Evolutionary conservation across 1,284 basidiomycete genomes (phyloP).

Genomic region (Boletus coffeatus): DNA sequence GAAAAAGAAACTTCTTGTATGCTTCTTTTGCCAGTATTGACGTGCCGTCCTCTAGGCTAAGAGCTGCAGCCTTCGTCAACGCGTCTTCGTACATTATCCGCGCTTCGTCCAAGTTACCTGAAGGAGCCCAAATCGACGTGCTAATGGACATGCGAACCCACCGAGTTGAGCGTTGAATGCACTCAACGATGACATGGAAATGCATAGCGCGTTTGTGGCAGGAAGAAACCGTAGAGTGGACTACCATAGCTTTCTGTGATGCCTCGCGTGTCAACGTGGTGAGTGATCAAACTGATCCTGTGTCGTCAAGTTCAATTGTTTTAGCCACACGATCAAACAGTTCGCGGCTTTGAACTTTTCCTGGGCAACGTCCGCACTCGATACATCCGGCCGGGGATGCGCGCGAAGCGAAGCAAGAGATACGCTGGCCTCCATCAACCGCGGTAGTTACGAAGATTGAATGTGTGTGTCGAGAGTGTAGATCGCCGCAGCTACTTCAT

Average conservation of each 20-base stretch:
- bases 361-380: constrained; percentile 61
- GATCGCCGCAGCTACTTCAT: constrained; percentile 74
- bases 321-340: constrained; percentile 75
- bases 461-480: constrained; percentile 84
- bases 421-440: constrained; percentile 24
- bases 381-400: constrained; percentile 73
- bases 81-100: constrained; percentile 62
- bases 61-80: constrained; percentile 48
- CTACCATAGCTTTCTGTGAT: too few relatives aligned
- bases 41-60: constrained; percentile 52
- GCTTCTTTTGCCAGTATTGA: constrained; percentile 80
- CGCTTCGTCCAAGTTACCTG: constrained; percentile 50
- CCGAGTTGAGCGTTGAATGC: too few relatives aligned
- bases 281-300: constrained; percentile 8
- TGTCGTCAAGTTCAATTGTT: constrained; percentile 54
- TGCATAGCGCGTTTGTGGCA: too few relatives aligned
- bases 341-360: constrained; percentile 76
- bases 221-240: too few relatives aligned
- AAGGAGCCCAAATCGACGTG: constrained; percentile 60
- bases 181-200: constrained; percentile 44
- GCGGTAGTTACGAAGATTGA: constrained; percentile 54
- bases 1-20: constrained; percentile 76
- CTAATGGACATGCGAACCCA: too few relatives aligned
- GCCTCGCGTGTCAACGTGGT: too few relatives aligned
- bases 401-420: constrained; percentile 48